Conservation (phyloP, 257 asterid species). For the Rehmannia glutinosa region DNA sequence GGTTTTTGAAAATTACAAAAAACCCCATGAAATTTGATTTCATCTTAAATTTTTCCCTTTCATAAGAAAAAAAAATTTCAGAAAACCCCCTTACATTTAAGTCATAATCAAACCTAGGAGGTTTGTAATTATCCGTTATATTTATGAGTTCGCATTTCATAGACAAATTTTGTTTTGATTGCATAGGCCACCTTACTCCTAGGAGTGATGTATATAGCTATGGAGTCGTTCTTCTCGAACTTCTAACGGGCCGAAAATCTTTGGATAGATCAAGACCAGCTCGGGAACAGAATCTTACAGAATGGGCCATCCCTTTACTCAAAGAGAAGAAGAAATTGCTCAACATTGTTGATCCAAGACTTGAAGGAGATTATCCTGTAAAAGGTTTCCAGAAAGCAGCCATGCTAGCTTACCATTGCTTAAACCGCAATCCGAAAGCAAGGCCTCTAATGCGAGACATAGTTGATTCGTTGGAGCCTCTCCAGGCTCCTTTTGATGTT, state of each 20-base stretch:
- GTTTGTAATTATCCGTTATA: no score
- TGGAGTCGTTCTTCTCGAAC: conserved; percentile 89
- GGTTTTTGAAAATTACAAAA: no score
- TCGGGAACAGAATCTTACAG: conserved; percentile 77
- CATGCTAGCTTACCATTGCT: conserved; percentile 85
- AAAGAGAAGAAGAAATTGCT: conserved; percentile 72
- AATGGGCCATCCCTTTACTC: conserved; percentile 88
- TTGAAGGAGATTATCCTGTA: conserved; percentile 71
- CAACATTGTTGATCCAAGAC: conserved; percentile 75
- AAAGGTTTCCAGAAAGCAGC: conserved; percentile 81
- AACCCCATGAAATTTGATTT: no score
- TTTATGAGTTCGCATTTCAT: neutral
- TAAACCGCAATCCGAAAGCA: conserved; percentile 82
- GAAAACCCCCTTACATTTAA: no score
- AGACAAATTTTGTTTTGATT: neutral
- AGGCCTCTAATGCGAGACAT: conserved; percentile 90
- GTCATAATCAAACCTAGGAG: no score
- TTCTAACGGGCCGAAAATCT: conserved; percentile 76
- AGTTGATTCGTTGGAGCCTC: conserved; percentile 87
- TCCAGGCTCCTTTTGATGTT: conserved; percentile 37
- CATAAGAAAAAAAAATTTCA: no score
- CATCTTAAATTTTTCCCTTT: no score
- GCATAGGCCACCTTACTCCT: conserved; percentile 68
- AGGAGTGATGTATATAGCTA: conserved; percentile 89
- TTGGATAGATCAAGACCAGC: conserved; percentile 74